Evolutionary conservation across 441 rosid genomes (phyloP).

Genomic region (Capsella rubella): DNA sequence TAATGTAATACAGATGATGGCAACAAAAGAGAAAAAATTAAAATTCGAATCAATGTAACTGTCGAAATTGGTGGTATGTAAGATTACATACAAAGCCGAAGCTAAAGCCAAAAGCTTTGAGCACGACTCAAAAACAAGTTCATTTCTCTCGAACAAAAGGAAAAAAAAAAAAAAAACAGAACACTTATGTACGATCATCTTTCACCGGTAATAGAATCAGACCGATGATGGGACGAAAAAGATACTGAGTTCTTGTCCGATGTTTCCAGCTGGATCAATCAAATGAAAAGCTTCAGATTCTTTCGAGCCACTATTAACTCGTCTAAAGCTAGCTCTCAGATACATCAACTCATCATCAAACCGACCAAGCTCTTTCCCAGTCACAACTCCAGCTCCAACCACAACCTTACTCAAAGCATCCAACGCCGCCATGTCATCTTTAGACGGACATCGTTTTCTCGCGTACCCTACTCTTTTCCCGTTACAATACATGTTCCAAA

Average conservation of each 20-base stretch:
- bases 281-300: constrained; percentile 76
- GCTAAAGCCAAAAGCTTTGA: constrained; percentile 35
- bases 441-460: constrained; percentile 53
- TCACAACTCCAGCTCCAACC: constrained; percentile 71
- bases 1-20: neutral
- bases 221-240: constrained; percentile 57
- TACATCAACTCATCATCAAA: constrained; percentile 66
- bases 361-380: constrained; percentile 52
- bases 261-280: constrained; percentile 75
- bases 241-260: constrained; percentile 87
- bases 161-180: constrained; percentile 4
- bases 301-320: constrained; percentile 57
- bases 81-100: constrained; percentile 38
- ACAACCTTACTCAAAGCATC: constrained; percentile 58
- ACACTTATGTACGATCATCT: constrained; percentile 23
- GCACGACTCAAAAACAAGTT: constrained; percentile 40
- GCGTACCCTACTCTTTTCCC: constrained; percentile 84
- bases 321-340: constrained; percentile 68
- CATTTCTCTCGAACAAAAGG: constrained; percentile 1
- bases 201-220: constrained; percentile 8
- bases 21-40: constrained; percentile 21
- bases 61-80: constrained; percentile 17
- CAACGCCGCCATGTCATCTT: constrained; percentile 58
- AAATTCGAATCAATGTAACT: constrained; percentile 7
- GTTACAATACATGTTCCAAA: constrained; percentile 78